phyloP scores from a whole-genome alignment of 2,329 filamentous ascomycete genomes.

The Exserohilum turcica region DNA sequence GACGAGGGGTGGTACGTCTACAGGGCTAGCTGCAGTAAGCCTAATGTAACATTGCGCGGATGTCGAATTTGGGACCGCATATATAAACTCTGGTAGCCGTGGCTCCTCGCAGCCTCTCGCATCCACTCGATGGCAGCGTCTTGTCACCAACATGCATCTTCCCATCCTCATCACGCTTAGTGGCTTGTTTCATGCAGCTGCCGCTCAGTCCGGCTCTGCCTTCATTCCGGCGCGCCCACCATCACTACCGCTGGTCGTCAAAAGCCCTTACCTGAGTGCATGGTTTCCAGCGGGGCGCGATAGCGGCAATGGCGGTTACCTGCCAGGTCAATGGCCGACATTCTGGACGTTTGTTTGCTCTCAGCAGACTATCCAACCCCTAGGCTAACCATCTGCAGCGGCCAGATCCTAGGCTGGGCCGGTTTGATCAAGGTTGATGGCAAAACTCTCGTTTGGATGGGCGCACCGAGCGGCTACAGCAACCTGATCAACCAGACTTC shows the following conservation, averaged over 20 bases:
- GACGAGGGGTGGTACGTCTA: too few relatives aligned
- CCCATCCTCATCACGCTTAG: constrained; percentile 22
- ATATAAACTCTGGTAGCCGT: constrained; percentile 1
- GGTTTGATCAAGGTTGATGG: constrained; percentile 71
- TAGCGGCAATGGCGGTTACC: constrained; percentile 67
- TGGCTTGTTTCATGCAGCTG: constrained; percentile 20
- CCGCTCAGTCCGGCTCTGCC: constrained; percentile 51
- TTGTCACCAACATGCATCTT: constrained; percentile 26
- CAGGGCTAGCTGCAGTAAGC: constrained; percentile 7
- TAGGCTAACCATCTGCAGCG: constrained; percentile 48
- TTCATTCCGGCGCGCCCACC: constrained; percentile 70
- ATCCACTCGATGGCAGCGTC: neutral
- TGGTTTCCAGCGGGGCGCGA: constrained; percentile 68
- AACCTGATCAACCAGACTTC: constrained; percentile 63
- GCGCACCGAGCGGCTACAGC: constrained; percentile 53
- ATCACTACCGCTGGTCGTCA: constrained; percentile 73
- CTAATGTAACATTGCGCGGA: neutral
- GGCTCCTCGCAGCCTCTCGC: neutral
- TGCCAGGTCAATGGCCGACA: constrained; percentile 70
- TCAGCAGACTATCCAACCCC: constrained; percentile 48
- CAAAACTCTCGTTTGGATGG: constrained; percentile 47
- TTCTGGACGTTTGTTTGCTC: constrained; percentile 63
- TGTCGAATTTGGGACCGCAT: neutral
- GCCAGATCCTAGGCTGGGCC: constrained; percentile 66
- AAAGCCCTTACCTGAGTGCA: constrained; percentile 74